These are phyloP conservation scores for Fistulinella staudtii DNA, from an alignment of 1,284 basidiomycete species.

Conservation along the genomic window DNA sequence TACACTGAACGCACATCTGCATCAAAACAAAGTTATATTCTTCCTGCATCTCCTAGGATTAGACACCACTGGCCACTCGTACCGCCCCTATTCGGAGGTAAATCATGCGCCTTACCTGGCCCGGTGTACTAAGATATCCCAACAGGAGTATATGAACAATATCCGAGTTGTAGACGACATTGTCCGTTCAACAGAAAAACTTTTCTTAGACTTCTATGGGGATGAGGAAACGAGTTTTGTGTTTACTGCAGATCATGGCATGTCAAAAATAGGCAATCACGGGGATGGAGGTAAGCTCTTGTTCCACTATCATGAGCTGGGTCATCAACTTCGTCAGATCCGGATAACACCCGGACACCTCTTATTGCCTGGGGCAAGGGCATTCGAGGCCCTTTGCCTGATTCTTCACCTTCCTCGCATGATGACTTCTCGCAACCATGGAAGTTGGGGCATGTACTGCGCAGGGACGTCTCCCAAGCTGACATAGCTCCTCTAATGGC, in stretches of 20 bases:
- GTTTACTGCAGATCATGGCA: slow-evolving; percentile 90
- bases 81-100: slow-evolving; percentile 78
- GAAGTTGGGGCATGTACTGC: slow-evolving; percentile 51
- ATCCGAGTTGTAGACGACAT: slow-evolving; percentile 80
- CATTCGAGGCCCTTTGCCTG: slow-evolving; percentile 60
- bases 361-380: slow-evolving; percentile 84
- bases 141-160: slow-evolving; percentile 82
- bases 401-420: slow-evolving; percentile 54
- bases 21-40: slow-evolving; percentile 63
- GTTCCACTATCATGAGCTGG: slow-evolving; percentile 7
- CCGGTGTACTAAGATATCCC: not conserved
- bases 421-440: slow-evolving; percentile 68
- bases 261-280: slow-evolving; percentile 87
- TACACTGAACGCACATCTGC: slow-evolving; percentile 47
- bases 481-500: slow-evolving; percentile 82
- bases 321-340: slow-evolving; percentile 47
- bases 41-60: slow-evolving; percentile 84
- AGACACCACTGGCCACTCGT: slow-evolving; percentile 87
- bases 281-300: slow-evolving; percentile 72
- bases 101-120: not conserved
- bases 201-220: slow-evolving; percentile 64
- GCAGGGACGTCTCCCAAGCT: slow-evolving; percentile 81
- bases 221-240: slow-evolving; percentile 74
- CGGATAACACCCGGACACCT: slow-evolving; percentile 85
- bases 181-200: slow-evolving; percentile 62